Evolutionary conservation across 768 basidiomycete species (phyloP).

Genomic region (Leccinum disarticulatum): DNA sequence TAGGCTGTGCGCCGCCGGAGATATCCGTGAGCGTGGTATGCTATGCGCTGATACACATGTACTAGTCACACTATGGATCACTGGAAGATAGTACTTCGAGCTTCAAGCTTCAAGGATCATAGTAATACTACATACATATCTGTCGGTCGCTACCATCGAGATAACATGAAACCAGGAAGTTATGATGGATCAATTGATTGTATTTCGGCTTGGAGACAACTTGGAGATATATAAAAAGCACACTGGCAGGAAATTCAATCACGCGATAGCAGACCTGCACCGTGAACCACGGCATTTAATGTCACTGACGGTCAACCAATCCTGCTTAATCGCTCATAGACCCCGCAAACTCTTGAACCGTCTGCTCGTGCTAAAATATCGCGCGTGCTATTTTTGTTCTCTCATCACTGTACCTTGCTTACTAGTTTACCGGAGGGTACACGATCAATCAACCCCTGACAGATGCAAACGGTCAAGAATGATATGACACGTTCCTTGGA

Average conservation of each 20-base stretch:
- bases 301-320: background rate
- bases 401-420: background rate
- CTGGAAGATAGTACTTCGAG: no score
- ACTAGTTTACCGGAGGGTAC: background rate
- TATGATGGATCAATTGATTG: background rate
- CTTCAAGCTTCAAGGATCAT: no score
- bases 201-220: background rate
- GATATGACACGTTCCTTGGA: background rate
- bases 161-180: background rate
- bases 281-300: background rate
- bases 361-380: background rate
- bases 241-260: background rate
- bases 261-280: background rate
- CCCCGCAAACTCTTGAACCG: background rate
- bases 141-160: background rate
- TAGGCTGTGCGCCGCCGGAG: background rate
- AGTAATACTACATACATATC: background rate
- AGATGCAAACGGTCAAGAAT: background rate
- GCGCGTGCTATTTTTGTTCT: background rate
- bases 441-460: background rate
- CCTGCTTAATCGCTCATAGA: background rate
- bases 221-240: background rate
- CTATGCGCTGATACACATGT: no score
- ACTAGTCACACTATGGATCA: no score
- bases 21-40: conserved; percentile 1